These are phyloP conservation scores for Oryza brachyantha DNA, from an alignment of 176 grass and related monocot species.

Conservation along the genomic window DNA sequence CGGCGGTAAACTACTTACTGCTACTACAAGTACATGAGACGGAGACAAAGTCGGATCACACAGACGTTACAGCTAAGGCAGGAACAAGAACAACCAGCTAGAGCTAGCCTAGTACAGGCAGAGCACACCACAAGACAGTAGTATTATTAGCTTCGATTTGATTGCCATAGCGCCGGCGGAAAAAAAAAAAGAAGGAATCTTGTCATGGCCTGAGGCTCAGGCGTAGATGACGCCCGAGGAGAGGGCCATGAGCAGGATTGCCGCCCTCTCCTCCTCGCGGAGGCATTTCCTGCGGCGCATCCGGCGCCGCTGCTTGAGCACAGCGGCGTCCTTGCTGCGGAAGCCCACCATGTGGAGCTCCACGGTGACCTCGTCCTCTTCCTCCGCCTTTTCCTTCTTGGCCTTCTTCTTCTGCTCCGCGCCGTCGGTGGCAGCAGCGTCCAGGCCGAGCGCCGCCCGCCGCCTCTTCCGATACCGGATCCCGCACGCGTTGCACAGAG, in stretches of 20 bases:
- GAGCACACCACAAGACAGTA: background rate
- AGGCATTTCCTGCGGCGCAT: slow-evolving; percentile 46
- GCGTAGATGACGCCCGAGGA: slow-evolving; percentile 77
- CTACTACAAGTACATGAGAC: background rate
- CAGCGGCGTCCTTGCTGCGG: slow-evolving; percentile 38
- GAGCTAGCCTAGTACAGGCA: too few species aligned
- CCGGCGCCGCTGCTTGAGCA: slow-evolving; percentile 49
- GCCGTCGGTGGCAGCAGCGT: background rate
- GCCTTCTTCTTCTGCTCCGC: slow-evolving; percentile 1
- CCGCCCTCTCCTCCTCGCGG: slow-evolving; percentile 70
- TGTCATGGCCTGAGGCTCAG: slow-evolving; percentile 10
- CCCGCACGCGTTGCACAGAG: slow-evolving; percentile 90
- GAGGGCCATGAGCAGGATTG: slow-evolving; percentile 75
- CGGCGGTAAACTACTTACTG: background rate
- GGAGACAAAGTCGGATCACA: background rate
- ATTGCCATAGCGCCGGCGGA: background rate
- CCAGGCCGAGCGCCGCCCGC: slow-evolving; percentile 42
- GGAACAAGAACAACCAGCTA: background rate
- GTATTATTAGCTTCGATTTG: background rate
- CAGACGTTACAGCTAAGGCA: background rate
- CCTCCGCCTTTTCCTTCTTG: background rate
- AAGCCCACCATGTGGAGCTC: slow-evolving; percentile 48
- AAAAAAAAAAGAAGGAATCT: background rate
- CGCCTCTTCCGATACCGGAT: slow-evolving; percentile 91
- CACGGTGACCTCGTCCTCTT: background rate